Base-by-base conservation (phyloP, 2,329 filamentous ascomycete genomes). In the Nannizzia gypsea region DNA sequence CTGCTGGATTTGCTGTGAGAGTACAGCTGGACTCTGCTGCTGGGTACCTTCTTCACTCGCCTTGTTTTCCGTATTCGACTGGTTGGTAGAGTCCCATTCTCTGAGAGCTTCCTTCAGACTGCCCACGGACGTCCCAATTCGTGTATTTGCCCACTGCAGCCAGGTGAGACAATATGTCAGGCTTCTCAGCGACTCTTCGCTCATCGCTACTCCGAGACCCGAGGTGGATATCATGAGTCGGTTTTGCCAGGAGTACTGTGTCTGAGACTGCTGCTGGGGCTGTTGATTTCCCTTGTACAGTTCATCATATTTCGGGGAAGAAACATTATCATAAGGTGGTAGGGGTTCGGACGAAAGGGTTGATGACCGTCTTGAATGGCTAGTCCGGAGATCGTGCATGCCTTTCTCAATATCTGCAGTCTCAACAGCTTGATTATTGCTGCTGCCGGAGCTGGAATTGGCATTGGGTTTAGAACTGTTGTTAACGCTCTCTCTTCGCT, bases 181-280 rank as follows among this genome's bases (percentile, higher is more conserved):
- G 63, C 87, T 93, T 57, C 85, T 83, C 6, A 96, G 76, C 22
- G 89, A 95, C 68, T 93, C 87, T 17, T 95, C 87, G 67, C 88
- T 95, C 81, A 99, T 90, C 0, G 93, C 90, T 15, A 95, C 86
- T 64, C 90, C 90, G 0, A 97, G 80, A 0, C 90, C 92, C 0
- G 90, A 95, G 0, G 92, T 96, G 3, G 89, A 91, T 71, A 95
- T 88, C 65, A 96, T 88, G 17, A 96, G 78, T 13, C 90, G 85
- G 9, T 88, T 89, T 63, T 88, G 89, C 90, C 90, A 95, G 44
- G 78, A 80, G 9, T 70, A 63, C 26, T 73, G 70, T 64, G 65
- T 54, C 34, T 46, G 42, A 13, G 48, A 42, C 60, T 34, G 73
- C 69, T 42, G 38, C 38, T 31, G 74, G 64, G 62, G 68, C 70